Base-by-base conservation (phyloP, 768 basidiomycete species). In the Strobilomyces dryophilus region DNA sequence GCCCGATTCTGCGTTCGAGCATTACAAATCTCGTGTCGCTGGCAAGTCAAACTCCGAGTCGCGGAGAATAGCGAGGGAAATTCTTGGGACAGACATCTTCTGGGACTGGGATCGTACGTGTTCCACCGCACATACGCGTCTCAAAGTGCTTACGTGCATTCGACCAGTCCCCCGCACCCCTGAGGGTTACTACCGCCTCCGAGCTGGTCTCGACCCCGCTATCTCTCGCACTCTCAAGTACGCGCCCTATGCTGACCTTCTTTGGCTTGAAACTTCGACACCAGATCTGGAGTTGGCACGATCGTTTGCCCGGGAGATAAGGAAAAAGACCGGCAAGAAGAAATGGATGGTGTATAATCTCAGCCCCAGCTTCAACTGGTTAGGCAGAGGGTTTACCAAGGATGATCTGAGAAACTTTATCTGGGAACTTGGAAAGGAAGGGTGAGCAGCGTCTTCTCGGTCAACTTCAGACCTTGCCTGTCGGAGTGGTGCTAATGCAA, bases 301-400 rank as follows among this genome's bases (percentile, higher is more conserved):
- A 32, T 79, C 76, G 31, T 92, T 95, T 68, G 85, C 93, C 3
- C 74, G 85, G 42, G 80, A 80, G 64, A 89, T 95, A 60, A 75
- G 87, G 49, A 80, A 80, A 57, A 76, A 77, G 64, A 80, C 81
- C 63, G 91, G 92, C 37, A 47, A 58, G 48, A 53, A 53, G 56
- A 90, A 85, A 62, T 85, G 82, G 84, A 82, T 97, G 59, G 92
- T 95, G 20, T 97, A 95, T 66, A 97, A 95, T 66, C 73, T 97
- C 52, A 93, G 91, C 62, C 94, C 93, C 5, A 92, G 90, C 64
- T 95, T 95, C 76, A 93, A 95, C 67, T 95, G 92, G 93, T 74
- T 82, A n/a, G 79, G 76, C 24, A 83, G 87, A 61, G 92, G 92
- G 14, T 95, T 89, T 69, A 79, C 79, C 41, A 82, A 91, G 58